Conservation (phyloP, 2,329 filamentous ascomycete genomes). For the Exserohilum turcica region DNA sequence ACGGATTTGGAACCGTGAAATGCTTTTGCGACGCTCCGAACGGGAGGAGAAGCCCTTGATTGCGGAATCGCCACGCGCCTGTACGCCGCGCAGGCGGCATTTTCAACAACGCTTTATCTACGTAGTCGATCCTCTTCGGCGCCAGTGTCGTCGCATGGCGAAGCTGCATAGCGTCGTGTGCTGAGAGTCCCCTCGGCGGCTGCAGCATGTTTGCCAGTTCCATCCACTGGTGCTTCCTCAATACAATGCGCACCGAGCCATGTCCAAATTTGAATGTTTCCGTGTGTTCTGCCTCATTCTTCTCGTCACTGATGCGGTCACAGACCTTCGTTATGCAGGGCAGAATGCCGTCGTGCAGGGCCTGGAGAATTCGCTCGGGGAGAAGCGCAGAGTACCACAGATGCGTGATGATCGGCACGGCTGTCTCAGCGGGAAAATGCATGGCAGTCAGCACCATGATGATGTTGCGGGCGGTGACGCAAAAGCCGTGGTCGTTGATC, state of each 20-base stretch:
- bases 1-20: not conserved
- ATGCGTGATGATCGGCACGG: conserved; percentile 48
- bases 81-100: not conserved
- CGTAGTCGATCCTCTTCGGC: conserved; percentile 35
- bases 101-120: conserved; percentile 4
- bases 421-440: conserved; percentile 20
- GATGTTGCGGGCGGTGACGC: conserved; percentile 49
- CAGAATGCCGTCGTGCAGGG: conserved; percentile 30
- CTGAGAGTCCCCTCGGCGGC: conserved; percentile 30
- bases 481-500: conserved; percentile 51
- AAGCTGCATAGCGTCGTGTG: conserved; percentile 24
- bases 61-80: conserved; percentile 32
- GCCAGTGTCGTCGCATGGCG: conserved; percentile 39
- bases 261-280: conserved; percentile 42
- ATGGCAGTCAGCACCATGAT: conserved; percentile 49
- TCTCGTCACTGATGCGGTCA: conserved; percentile 38
- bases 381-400: conserved; percentile 55
- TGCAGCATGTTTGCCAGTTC: conserved; percentile 33
- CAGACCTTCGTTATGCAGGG: conserved; percentile 45
- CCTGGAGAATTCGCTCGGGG: conserved; percentile 21
- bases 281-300: conserved; percentile 24
- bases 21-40: conserved; percentile 40
- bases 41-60: conserved; percentile 50
- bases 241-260: conserved; percentile 23
- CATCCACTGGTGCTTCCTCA: conserved; percentile 43